Conservation (phyloP, 768 basidiomycete species). For the Xanthoconium purpureum region DNA sequence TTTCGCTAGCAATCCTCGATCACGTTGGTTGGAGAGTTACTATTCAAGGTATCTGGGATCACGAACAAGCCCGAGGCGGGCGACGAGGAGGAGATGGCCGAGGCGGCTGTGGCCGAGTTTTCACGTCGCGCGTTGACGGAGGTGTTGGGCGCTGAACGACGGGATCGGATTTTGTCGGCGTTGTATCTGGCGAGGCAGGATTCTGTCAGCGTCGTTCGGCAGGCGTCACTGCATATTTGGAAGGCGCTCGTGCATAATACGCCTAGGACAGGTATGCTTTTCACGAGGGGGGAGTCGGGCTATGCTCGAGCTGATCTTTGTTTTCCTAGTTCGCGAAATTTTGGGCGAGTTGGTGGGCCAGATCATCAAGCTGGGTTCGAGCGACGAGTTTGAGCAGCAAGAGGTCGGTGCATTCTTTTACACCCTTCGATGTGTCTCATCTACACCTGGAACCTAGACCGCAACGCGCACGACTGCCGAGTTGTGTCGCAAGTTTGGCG, state of each 20-base stretch:
- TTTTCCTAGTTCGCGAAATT: slow-evolving; percentile 73
- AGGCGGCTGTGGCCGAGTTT: slow-evolving; percentile 65
- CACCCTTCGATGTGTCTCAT: neutral
- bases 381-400: slow-evolving; percentile 79
- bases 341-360: slow-evolving; percentile 80
- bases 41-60: slow-evolving; percentile 97
- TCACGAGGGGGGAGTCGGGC: too few species aligned
- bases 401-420: slow-evolving; percentile 51
- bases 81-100: slow-evolving; percentile 68
- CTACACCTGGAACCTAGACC: slow-evolving; percentile 44
- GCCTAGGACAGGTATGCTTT: slow-evolving; percentile 70
- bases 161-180: slow-evolving; percentile 87
- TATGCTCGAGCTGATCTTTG: slow-evolving; percentile 12
- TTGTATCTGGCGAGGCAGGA: slow-evolving; percentile 94
- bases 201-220: slow-evolving; percentile 82
- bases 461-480: slow-evolving; percentile 86
- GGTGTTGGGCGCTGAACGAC: slow-evolving; percentile 80
- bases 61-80: slow-evolving; percentile 77
- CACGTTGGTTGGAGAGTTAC: slow-evolving; percentile 89
- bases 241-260: slow-evolving; percentile 96
- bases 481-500: slow-evolving; percentile 93
- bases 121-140: slow-evolving; percentile 86
- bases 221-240: slow-evolving; percentile 94
- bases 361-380: slow-evolving; percentile 74
- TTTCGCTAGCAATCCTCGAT: slow-evolving; percentile 81